phyloP scores from a whole-genome alignment of 352 stramenopile species.

The Phytophthora pluvialis region DNA sequence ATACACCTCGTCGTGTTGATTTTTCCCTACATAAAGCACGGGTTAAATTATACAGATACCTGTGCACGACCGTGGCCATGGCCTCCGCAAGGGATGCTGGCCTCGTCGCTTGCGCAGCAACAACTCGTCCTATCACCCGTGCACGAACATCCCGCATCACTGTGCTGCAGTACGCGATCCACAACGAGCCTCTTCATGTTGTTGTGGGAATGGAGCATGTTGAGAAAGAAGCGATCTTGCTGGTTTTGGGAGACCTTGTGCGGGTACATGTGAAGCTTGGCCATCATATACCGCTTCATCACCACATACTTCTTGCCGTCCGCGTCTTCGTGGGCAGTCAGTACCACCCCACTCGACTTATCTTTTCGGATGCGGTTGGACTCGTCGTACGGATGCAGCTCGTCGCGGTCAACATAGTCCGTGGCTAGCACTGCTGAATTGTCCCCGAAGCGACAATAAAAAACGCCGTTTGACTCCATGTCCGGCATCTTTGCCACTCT shows the following conservation, averaged over 20 bases:
- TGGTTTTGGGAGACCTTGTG: constrained; percentile 64
- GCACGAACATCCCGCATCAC: constrained; percentile 31
- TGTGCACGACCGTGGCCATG: neutral
- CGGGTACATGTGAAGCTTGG: constrained; percentile 78
- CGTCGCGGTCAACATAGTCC: constrained; percentile 76
- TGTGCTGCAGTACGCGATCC: constrained; percentile 38
- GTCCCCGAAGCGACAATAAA: constrained; percentile 60
- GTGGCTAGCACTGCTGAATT: constrained; percentile 63
- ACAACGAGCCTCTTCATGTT: constrained; percentile 66
- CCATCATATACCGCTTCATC: constrained; percentile 74
- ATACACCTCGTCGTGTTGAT: neutral
- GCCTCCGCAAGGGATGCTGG: constrained; percentile 28
- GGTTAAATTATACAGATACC: constrained; percentile 20
- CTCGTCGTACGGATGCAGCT: constrained; percentile 67
- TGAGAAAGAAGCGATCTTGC: constrained; percentile 58
- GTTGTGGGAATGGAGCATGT: constrained; percentile 60
- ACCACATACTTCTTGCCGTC: constrained; percentile 65
- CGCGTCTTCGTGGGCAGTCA: constrained; percentile 52
- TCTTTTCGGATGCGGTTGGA: constrained; percentile 70
- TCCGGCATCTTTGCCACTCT: constrained; percentile 52
- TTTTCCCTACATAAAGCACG: neutral
- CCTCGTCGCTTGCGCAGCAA: constrained; percentile 32
- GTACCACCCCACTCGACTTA: constrained; percentile 66
- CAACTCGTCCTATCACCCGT: constrained; percentile 27
- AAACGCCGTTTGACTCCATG: constrained; percentile 74